These are phyloP conservation scores for Gorgonomyces haynaldii DNA, from an alignment of 192 early-diverging fungal species.

Conservation along the genomic window DNA sequence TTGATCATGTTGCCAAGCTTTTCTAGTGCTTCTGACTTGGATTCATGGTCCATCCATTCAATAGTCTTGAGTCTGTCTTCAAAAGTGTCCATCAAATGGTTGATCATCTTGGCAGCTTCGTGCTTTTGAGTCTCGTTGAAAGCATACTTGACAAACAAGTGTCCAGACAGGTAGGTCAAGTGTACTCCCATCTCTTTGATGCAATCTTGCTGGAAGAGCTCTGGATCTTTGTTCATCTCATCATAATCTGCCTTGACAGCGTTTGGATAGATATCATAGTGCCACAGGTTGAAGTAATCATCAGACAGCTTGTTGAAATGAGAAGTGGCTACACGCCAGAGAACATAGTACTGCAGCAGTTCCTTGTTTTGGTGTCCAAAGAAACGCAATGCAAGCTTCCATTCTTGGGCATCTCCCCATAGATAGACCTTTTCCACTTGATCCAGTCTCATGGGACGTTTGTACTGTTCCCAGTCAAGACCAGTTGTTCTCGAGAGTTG, in stretches of 20 bases:
- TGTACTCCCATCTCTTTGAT: constrained; percentile 22
- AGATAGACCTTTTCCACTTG: constrained; percentile 18
- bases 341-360: constrained; percentile 18
- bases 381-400: constrained; percentile 11
- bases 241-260: constrained; percentile 2
- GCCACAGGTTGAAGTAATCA: constrained; percentile 22
- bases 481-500: background rate
- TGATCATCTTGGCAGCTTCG: constrained; percentile 21
- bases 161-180: constrained; percentile 23
- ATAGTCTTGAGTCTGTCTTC: constrained; percentile 23
- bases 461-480: background rate
- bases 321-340: constrained; percentile 22
- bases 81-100: constrained; percentile 32
- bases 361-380: constrained; percentile 4
- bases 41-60: constrained; percentile 49
- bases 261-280: constrained; percentile 5
- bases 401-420: constrained; percentile 17
- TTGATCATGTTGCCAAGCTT: constrained; percentile 46
- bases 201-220: constrained; percentile 20
- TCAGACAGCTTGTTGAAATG: constrained; percentile 30
- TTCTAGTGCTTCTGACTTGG: constrained; percentile 34
- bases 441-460: constrained; percentile 16
- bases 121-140: constrained; percentile 29
- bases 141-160: constrained; percentile 34
- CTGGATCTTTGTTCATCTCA: constrained; percentile 5